These are phyloP conservation scores for Citrus maxima DNA, from an alignment of 345 rosid genomes.

Conservation along the genomic window DNA sequence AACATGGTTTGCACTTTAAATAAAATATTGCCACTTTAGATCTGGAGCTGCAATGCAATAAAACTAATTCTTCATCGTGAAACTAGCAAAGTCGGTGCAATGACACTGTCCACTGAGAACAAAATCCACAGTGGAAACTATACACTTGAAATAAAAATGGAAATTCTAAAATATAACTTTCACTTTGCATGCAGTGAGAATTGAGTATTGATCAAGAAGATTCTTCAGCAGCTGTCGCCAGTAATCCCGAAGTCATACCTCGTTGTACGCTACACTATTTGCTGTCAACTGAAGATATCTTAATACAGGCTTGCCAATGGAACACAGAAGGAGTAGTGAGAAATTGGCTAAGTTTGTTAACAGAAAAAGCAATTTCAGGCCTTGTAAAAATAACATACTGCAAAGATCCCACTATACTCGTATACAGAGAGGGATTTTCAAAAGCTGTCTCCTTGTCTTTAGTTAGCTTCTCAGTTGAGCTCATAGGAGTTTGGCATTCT, in stretches of 20 bases:
- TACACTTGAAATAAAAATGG: neutral
- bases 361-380: too few relatives aligned
- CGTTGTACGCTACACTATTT: neutral
- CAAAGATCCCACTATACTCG: too few relatives aligned
- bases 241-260: neutral
- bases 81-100: neutral
- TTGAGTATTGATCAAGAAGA: neutral
- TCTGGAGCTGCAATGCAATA: neutral
- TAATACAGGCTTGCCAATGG: too few relatives aligned
- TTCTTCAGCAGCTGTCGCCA: neutral
- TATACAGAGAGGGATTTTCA: too few relatives aligned
- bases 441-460: too few relatives aligned
- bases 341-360: too few relatives aligned
- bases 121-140: neutral
- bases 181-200: neutral
- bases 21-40: neutral
- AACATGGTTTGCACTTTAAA: neutral
- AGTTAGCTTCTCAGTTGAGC: too few relatives aligned
- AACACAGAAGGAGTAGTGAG: too few relatives aligned
- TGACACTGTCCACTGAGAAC: neutral
- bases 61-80: neutral
- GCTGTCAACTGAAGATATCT: too few relatives aligned
- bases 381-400: too few relatives aligned
- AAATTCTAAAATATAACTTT: neutral
- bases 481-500: too few relatives aligned